Evolutionary conservation across 1,139 yeast species (phyloP), one percentile per base, ranked within the genome.

Genomic region (Suhomyces kunorum): DNA sequence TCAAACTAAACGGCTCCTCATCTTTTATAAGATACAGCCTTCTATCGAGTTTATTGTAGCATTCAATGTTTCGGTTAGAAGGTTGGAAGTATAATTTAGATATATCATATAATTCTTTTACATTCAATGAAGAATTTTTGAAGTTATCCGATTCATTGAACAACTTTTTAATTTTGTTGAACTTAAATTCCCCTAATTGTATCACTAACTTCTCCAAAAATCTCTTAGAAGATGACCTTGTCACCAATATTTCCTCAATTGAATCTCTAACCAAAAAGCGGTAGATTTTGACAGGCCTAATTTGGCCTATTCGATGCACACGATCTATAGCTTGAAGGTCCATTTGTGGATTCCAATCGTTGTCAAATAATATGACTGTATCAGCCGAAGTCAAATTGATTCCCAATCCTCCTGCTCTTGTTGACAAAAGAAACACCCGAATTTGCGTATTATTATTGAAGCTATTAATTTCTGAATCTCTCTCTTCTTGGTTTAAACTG

Each of bases 291-390:
- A 89, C 96, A 0, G 96, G 96, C 39, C 76, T 80, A 1, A 67
- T 72, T 60, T 92, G 98, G 0, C 98, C 98, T 42, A 92, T 87
- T 56, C 98, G 71, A 59, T 92, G 98, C 11, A 87, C 95, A 44
- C 98, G 73, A 56, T 90, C 98, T 78, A 92, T 92, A 0, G 98
- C 98, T 59, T 92, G 98, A 37, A 89, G 66, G 61, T 92, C 98
- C 51, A 88, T 90, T 57, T 92, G 98, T 0, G 98, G 98, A 54
- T 92, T 92, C 96, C 98, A 90, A 58, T 92, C 98, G 45, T 87
- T 85, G 56, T 92, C 98, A 58, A 87, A 89, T 12, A 92, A 56
- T 4, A 92, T 78, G 1, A 92, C 98, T 0, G 95, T 84, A 53
- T 92, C 97, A 0, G 98, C 96, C 1, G 86, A 80, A 0, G 83